These are phyloP conservation scores for Coleophoma eucalyptorum DNA, from an alignment of 2,329 filamentous ascomycete species.

Conservation along the genomic window DNA sequence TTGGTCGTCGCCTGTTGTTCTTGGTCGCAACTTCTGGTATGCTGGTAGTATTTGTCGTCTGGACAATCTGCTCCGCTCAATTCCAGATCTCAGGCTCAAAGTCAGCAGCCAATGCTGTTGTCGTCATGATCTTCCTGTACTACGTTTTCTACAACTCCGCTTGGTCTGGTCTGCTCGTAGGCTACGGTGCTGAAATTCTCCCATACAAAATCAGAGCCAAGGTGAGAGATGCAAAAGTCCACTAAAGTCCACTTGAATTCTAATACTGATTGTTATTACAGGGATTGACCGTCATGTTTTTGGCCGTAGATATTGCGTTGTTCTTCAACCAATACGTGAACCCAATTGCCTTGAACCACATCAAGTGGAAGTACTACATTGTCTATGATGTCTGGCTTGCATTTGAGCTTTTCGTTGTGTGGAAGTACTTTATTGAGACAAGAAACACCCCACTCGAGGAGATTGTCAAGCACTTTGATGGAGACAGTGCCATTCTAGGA, in stretches of 20 bases:
- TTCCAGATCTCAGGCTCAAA: constrained; percentile 10
- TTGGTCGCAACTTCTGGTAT: constrained; percentile 19
- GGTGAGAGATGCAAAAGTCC: constrained; percentile 4
- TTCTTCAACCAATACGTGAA: constrained; percentile 38
- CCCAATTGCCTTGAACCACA: constrained; percentile 31
- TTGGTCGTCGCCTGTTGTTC: constrained; percentile 22
- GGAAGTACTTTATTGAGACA: constrained; percentile 32
- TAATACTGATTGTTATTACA: not conserved
- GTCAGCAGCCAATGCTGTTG: constrained; percentile 19
- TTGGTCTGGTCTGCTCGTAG: constrained; percentile 20
- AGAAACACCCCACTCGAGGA: constrained; percentile 37
- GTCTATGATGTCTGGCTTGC: constrained; percentile 31
- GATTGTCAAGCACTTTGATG: constrained; percentile 38
- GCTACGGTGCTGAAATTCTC: constrained; percentile 22
- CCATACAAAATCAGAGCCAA: constrained; percentile 27
- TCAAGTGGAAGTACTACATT: constrained; percentile 37
- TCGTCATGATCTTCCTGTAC: constrained; percentile 47
- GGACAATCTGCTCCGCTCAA: constrained; percentile 21
- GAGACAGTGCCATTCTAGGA: constrained; percentile 29
- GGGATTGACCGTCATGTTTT: constrained; percentile 34
- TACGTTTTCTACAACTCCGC: constrained; percentile 36
- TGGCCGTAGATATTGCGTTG: constrained; percentile 35
- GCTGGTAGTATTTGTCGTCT: constrained; percentile 25
- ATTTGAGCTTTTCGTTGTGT: constrained; percentile 18
- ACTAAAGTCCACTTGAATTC: not conserved